Percentiles rank a stretch among this genome's conserved stretches.
These are phyloP conservation scores for Hsuehochloa calcarea DNA, from an alignment of 176 grass and related monocot species.

Conservation along the genomic window DNA sequence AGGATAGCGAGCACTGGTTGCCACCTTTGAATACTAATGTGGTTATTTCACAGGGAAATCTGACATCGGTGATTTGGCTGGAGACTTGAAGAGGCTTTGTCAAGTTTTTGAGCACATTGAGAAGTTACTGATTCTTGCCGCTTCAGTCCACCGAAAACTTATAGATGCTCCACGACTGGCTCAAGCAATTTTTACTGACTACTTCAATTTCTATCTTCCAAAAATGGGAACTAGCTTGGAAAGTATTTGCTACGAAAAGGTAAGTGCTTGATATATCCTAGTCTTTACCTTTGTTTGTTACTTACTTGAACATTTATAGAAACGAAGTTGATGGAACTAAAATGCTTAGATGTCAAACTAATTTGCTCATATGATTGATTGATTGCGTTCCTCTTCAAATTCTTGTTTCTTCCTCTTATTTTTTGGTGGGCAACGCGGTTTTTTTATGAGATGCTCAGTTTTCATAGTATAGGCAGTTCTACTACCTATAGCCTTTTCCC, in stretches of 20 bases:
- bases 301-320: background rate
- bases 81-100: slow-evolving; percentile 80
- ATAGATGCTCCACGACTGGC: slow-evolving; percentile 62
- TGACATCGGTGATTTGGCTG: slow-evolving; percentile 71
- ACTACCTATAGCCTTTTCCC: background rate
- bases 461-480: background rate
- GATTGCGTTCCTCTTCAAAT: background rate
- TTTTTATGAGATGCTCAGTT: background rate
- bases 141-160: slow-evolving; percentile 75
- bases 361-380: background rate
- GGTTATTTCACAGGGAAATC: slow-evolving; percentile 53
- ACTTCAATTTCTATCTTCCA: slow-evolving; percentile 85
- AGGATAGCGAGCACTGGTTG: background rate
- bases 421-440: background rate
- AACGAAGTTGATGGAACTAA: background rate
- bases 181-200: slow-evolving; percentile 72
- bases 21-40: slow-evolving; percentile 10
- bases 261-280: slow-evolving; percentile 7
- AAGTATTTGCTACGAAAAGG: slow-evolving; percentile 92
- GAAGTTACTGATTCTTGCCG: slow-evolving; percentile 85
- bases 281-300: slow-evolving; percentile 11
- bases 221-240: slow-evolving; percentile 83
- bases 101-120: slow-evolving; percentile 85
- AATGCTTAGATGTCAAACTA: background rate
- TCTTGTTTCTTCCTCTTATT: background rate